Percentiles rank a stretch among this genome's conserved stretches.
Evolutionary conservation across 345 rosid species (phyloP).

Genomic region (Cardamine occulta): DNA sequence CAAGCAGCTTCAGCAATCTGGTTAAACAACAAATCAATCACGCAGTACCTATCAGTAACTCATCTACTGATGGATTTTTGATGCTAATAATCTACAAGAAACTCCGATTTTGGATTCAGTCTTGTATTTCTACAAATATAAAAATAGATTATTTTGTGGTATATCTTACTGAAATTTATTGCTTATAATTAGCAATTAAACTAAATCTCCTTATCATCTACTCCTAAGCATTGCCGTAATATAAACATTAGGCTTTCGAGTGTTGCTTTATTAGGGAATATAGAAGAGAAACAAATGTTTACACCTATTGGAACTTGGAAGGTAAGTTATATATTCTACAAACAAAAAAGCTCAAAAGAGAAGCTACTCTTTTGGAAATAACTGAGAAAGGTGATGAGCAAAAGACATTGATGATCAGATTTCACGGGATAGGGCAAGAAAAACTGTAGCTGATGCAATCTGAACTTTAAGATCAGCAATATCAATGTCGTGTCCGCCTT

Average conservation of each 20-base stretch:
- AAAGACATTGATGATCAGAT: constrained; percentile 29
- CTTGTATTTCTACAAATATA: constrained; percentile 27
- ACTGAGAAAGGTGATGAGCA: background rate
- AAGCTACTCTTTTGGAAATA: background rate
- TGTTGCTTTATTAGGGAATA: constrained; percentile 14
- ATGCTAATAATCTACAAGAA: constrained; percentile 31
- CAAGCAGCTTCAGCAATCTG: constrained; percentile 55
- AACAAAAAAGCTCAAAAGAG: constrained; percentile 21
- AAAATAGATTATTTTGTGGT: constrained; percentile 10
- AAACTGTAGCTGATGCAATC: constrained; percentile 80
- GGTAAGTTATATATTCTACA: constrained; percentile 29
- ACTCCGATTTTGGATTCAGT: constrained; percentile 1
- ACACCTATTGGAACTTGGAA: background rate
- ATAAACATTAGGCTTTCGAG: background rate
- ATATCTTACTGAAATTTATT: background rate
- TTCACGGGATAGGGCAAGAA: constrained; percentile 78
- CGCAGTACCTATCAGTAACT: constrained; percentile 1
- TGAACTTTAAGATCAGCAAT: constrained; percentile 94
- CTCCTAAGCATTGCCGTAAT: background rate
- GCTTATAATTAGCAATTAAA: background rate
- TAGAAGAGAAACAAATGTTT: background rate
- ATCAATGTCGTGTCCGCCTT: constrained; percentile 95
- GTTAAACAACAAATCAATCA: background rate
- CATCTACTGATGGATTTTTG: constrained; percentile 8
- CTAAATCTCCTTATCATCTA: background rate